Evolutionary conservation across 345 rosid species (phyloP), one percentile per base, ranked within the genome.

Genomic region (Turritis glabra): DNA sequence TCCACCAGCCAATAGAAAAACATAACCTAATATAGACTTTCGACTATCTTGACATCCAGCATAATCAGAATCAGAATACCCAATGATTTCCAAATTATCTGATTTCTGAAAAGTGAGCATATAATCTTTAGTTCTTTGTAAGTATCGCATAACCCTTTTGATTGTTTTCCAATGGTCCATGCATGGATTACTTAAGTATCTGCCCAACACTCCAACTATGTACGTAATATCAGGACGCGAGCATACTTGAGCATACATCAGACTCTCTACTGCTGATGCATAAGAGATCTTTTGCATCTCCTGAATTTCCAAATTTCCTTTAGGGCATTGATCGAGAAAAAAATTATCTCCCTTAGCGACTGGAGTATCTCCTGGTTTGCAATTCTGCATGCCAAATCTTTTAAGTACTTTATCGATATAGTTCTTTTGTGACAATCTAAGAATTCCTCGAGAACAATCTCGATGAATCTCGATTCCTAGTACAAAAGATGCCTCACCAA

Each of bases 231-330:
- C 63, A 13, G 5, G 8, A 32, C 9, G 30, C 22, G 1, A 48
- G 48, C 57, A 48, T 7, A 65, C 57, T 65, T 47, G 70, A 65
- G 53, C 25, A 44, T 43, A 43, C 53, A 26, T 26, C 0, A 63
- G 37, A 44, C 26, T 63, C 10, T n/a, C 21, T n/a, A 44, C 38
- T 1, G 1, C 54, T 0, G 26, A 64, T 0, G 26, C 40, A 25
- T 40, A 25, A 62, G 8, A 37, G 2, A 62, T 62, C 33, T 41
- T 25, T 1, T 26, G n/a, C 38, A 43, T 63, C 2, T 63, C 38
- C 15, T 44, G 5, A n/a, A 63, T 11, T n/a, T 26, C 53, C 0
- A 44, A 9, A 0, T 25, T 63, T 63, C 9, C 25, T 26, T 25
- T 63, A 63, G 53, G 38, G 25, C 23, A 63, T 0, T 26, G 15